Conservation (phyloP, 139 green algal genomes). For the Pseudopediastrum boryanum region DNA sequence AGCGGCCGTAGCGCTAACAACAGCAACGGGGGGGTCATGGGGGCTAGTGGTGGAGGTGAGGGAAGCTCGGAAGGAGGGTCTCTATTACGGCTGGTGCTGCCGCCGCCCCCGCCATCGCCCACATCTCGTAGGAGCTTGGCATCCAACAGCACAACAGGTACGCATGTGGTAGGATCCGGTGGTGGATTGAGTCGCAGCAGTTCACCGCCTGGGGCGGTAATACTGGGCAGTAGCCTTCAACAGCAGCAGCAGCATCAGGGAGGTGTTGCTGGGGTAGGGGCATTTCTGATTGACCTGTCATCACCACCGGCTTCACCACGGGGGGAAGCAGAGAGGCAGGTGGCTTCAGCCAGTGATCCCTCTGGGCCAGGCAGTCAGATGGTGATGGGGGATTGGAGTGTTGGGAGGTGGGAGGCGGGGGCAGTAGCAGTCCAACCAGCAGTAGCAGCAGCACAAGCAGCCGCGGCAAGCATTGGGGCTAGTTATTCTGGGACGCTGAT, state of each 20-base stretch:
- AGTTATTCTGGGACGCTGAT: no score
- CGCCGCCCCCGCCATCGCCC: not conserved
- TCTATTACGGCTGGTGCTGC: not conserved
- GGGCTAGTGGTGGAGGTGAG: not conserved
- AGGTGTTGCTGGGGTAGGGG: not conserved
- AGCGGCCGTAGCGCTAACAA: not conserved
- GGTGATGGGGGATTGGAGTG: no score
- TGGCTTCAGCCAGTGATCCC: no score
- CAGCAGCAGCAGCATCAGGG: conserved; percentile 2
- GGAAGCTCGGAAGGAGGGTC: not conserved
- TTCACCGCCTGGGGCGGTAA: not conserved
- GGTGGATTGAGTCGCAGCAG: not conserved
- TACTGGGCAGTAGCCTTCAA: not conserved
- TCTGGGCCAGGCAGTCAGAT: no score
- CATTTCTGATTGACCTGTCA: conserved; percentile 30
- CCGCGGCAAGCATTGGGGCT: no score
- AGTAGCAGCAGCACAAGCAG: no score
- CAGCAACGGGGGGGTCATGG: not conserved
- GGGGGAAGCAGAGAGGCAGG: no score
- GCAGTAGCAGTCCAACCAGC: no score
- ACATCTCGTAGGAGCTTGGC: not conserved
- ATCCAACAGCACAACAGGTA: not conserved
- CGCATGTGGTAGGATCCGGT: not conserved
- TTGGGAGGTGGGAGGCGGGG: no score
- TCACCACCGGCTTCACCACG: conserved; percentile 22